These are phyloP conservation scores for Saccharomyces hybrid DNA, from an alignment of 1,139 yeast species.

Conservation along the genomic window DNA sequence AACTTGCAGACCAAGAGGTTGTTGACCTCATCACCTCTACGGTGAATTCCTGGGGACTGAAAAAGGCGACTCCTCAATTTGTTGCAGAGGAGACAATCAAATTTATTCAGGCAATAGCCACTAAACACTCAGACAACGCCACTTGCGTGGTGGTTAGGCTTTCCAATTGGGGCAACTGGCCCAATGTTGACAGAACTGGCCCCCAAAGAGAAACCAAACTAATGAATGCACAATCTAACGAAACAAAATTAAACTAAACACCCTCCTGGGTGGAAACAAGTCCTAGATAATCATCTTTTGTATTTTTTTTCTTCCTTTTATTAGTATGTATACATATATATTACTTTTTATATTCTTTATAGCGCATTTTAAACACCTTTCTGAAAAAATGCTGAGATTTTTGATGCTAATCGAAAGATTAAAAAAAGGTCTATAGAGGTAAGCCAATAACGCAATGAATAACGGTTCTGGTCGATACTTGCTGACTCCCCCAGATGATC, in stretches of 20 bases:
- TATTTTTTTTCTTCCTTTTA: not conserved
- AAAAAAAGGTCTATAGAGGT: not conserved
- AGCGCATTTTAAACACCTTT: not conserved
- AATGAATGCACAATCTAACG: conserved; percentile 21
- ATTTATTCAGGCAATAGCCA: conserved; percentile 81
- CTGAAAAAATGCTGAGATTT: not conserved
- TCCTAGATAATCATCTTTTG: not conserved
- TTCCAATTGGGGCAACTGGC: conserved; percentile 94
- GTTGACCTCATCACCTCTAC: conserved; percentile 76
- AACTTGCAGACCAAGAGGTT: conserved; percentile 80
- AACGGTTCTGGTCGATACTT: conserved; percentile 12
- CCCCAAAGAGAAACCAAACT: conserved; percentile 66
- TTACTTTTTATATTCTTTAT: not conserved
- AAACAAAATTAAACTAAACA: not conserved
- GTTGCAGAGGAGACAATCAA: conserved; percentile 81
- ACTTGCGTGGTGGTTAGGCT: conserved; percentile 76
- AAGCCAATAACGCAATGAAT: not conserved
- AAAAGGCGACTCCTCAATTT: conserved; percentile 70
- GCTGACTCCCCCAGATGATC: conserved; percentile 29
- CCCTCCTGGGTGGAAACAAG: not conserved
- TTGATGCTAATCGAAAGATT: not conserved
- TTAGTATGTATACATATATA: not conserved
- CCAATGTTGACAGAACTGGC: conserved; percentile 73
- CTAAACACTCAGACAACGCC: conserved; percentile 74
- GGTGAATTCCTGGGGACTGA: conserved; percentile 57